Evolutionary conservation across 2,329 filamentous ascomycete genomes (phyloP).

Genomic region (Podosphaera aphanis): DNA sequence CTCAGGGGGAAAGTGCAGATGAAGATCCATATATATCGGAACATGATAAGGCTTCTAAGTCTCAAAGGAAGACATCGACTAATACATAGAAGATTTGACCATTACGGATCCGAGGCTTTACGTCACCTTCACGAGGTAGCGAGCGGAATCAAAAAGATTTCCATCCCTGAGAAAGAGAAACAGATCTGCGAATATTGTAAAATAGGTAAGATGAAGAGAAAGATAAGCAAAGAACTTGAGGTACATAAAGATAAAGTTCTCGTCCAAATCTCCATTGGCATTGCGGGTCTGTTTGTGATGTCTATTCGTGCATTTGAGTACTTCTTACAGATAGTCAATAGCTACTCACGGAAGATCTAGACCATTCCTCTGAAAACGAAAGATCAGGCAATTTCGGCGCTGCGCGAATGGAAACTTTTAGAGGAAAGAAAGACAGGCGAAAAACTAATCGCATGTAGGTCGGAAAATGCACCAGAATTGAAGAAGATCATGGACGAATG

Average conservation of each 20-base stretch:
- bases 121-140: neutral
- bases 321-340: neutral
- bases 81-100: neutral
- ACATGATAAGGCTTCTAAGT: neutral
- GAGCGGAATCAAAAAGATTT: neutral
- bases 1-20: too few species aligned
- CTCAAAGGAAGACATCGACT: neutral
- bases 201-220: slow-evolving; percentile 1
- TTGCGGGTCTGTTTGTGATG: neutral
- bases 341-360: neutral
- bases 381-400: neutral
- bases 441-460: neutral
- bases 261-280: neutral
- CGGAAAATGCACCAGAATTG: neutral
- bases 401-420: neutral
- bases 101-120: neutral
- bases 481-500: neutral
- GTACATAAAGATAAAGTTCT: neutral
- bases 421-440: neutral
- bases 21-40: neutral
- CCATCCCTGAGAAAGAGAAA: neutral
- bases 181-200: neutral
- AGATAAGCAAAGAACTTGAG: neutral
- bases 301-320: neutral
- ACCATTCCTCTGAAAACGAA: neutral